Conservation (phyloP, 225 moss, liverwort and hornwort genomes). For the Polytrichum commune region DNA sequence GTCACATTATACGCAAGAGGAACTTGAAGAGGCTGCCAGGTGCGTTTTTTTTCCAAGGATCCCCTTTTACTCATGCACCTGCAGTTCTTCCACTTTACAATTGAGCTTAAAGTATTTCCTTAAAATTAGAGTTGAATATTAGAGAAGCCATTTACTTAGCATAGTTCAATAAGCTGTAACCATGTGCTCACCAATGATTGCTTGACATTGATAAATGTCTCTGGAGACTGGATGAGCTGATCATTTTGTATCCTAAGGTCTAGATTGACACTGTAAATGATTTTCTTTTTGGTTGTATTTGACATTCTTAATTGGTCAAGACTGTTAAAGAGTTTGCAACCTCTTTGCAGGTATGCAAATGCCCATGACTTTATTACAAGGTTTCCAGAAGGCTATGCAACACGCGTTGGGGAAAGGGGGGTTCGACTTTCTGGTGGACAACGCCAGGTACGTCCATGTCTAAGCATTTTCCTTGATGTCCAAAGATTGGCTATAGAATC, state of each 20-base stretch:
- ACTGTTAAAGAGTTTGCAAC: not conserved
- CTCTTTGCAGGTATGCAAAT: slow-evolving; percentile 63
- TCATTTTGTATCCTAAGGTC: too few species aligned
- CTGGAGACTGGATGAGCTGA: too few species aligned
- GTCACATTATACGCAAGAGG: slow-evolving; percentile 51
- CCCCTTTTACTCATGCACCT: too few species aligned
- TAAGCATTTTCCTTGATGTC: too few species aligned
- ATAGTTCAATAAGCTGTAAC: not conserved
- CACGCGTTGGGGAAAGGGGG: slow-evolving; percentile 98
- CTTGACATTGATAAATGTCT: not conserved
- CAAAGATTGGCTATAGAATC: too few species aligned
- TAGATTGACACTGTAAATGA: too few species aligned
- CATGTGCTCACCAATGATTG: not conserved
- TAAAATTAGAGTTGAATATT: too few species aligned
- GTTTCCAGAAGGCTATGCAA: slow-evolving; percentile 95
- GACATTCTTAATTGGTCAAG: too few species aligned
- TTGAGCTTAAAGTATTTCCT: too few species aligned
- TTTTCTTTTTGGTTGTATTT: too few species aligned
- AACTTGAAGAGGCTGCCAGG: slow-evolving; percentile 87
- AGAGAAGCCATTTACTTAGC: too few species aligned
- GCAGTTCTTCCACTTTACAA: too few species aligned
- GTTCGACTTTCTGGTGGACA: slow-evolving; percentile 95
- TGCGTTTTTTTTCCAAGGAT: slow-evolving; percentile 3
- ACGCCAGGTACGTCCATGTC: slow-evolving; percentile 46
- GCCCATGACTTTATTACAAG: slow-evolving; percentile 95